Base-by-base conservation (phyloP, 2,329 filamentous ascomycete genomes). In the Incumbomyces lentus region DNA sequence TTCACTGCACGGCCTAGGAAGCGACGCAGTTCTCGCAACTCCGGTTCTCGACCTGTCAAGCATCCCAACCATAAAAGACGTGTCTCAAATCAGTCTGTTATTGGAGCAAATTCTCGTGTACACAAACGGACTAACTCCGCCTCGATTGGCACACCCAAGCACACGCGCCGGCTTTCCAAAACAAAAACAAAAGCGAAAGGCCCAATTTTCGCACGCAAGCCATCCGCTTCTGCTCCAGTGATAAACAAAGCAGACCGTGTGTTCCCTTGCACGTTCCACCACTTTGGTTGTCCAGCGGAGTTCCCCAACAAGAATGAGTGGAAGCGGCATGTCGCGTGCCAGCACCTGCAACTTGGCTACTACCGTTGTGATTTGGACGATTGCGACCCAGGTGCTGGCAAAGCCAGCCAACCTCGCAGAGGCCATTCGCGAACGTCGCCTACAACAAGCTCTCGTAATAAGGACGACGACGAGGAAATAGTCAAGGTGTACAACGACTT, bases 271-370 rank as follows among this genome's bases (percentile, higher is more conserved):
- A 79, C 86, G 47, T 88, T 95, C 62, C 70, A 76, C 26, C 81
- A 78, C 46, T 92, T 88, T 47, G 84, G 83, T 30, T 96, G 90
- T 66, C 54, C 52, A 1, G 77, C 79, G 2, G 79, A 74, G 0
- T 95, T 95, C 59, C 74, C 76, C 2, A 81, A 75, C 55, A 95
- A 94, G 68, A 95, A 95, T 61, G 89, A 95, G 63, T 95, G 90
- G 90, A 95, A 95, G 64, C 79, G 90, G 0, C 90, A 96, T 60
- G 79, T 90, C 57, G 69, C 72, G 29, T 84, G 83, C 0, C 84
- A 94, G 60, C 90, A 96, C 60, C 70, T 95, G 17, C 76, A 81
- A 45, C 70, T 86, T 2, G 69, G 75, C 37, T 84, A 81, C 65
- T 95, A 82, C 78, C 72, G 82, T 48, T 96, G 89, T 67, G 75